phyloP scores from a whole-genome alignment of 164 flowering plant genomes.

The Tinospora cordifolia region DNA sequence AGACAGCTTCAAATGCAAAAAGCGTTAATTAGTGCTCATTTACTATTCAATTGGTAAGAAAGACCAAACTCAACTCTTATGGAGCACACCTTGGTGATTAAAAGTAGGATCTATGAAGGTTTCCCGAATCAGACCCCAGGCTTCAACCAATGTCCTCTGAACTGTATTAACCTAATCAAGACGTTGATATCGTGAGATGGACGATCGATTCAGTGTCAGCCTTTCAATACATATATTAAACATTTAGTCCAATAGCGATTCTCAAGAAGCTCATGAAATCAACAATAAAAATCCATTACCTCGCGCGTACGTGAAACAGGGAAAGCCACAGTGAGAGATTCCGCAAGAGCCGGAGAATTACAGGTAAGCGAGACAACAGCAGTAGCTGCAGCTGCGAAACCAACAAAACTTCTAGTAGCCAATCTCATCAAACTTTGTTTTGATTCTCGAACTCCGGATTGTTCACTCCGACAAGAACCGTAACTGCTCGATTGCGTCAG shows the following conservation, averaged over 20 bases:
- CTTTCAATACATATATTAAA: not conserved
- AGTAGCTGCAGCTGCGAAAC: constrained; percentile 59
- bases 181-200: not conserved
- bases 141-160: constrained; percentile 89
- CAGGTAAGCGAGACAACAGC: constrained; percentile 33
- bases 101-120: constrained; percentile 85
- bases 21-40: not conserved
- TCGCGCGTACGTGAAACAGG: constrained; percentile 90
- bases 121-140: constrained; percentile 96
- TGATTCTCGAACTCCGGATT: not conserved
- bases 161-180: constrained; percentile 69
- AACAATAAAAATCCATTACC: constrained; percentile 31
- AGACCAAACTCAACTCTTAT: not conserved
- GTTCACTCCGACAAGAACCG: constrained; percentile 3
- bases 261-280: not conserved
- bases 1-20: not conserved
- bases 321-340: constrained; percentile 85
- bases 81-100: constrained; percentile 89
- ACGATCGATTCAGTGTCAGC: not conserved
- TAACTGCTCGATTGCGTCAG: constrained; percentile 10
- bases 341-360: constrained; percentile 60
- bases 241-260: not conserved
- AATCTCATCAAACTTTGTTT: constrained; percentile 19
- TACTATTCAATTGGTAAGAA: not conserved
- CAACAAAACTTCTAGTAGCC: constrained; percentile 35